Conservation (phyloP, 768 basidiomycete genomes). For the Panus rudis region DNA sequence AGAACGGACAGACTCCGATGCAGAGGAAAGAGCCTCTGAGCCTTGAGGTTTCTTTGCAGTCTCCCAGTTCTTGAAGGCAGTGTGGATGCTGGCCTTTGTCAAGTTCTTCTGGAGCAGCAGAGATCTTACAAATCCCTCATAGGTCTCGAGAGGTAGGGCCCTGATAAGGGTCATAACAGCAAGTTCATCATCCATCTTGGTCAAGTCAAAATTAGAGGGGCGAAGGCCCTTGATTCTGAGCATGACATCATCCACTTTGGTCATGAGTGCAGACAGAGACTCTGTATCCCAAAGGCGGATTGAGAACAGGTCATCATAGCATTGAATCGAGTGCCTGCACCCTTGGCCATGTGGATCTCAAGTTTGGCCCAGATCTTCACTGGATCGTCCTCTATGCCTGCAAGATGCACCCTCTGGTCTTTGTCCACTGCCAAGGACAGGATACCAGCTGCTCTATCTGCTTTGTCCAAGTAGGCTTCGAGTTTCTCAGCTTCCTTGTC, state of each 20-base stretch:
- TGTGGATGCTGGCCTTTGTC: neutral
- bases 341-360: slow-evolving; percentile 3
- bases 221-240: neutral
- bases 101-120: neutral
- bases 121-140: neutral
- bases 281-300: neutral
- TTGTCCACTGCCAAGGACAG: neutral
- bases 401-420: slow-evolving; percentile 5
- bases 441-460: slow-evolving; percentile 4
- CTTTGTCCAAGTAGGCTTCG: neutral
- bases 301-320: slow-evolving; percentile 1
- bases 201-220: neutral
- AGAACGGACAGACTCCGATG: too few relatives aligned
- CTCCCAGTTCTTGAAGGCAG: neutral
- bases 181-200: neutral
- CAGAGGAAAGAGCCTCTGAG: neutral
- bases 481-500: neutral
- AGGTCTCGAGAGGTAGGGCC: neutral
- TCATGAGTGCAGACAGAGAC: neutral
- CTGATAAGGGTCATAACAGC: neutral
- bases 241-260: neutral
- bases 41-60: neutral
- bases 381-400: slow-evolving; percentile 2
- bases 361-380: slow-evolving; percentile 3
- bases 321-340: neutral